A percentile compares a stretch with the other conserved stretches of the same genome.
phyloP scores from a whole-genome alignment of 345 rosid species.

The Litchi chinensis region DNA sequence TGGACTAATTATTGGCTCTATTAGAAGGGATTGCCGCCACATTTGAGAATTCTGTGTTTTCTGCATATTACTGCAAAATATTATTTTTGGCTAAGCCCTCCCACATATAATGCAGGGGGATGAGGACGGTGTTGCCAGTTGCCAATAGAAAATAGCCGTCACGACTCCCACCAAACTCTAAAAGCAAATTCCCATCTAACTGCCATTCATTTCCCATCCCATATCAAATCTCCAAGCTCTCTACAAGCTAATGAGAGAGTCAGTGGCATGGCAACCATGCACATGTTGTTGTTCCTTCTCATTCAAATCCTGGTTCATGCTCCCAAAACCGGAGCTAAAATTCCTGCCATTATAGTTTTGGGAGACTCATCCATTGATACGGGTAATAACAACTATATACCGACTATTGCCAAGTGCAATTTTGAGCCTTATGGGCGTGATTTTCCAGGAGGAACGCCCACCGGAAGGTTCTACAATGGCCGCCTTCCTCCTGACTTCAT shows the following conservation, averaged over 20 bases:
- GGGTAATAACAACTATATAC: no score
- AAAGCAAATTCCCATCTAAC: not conserved
- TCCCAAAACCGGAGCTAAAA: conserved; percentile 17
- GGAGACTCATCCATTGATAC: conserved; percentile 60
- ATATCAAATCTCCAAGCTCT: not conserved
- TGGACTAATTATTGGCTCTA: no score
- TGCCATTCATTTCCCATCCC: not conserved
- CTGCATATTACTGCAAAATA: not conserved
- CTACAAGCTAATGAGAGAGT: not conserved
- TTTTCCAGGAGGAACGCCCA: no score
- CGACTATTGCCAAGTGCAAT: conserved; percentile 47
- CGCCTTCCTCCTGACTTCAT: conserved; percentile 49
- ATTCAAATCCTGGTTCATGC: conserved; percentile 1
- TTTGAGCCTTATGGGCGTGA: conserved; percentile 61
- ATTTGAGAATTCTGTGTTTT: no score
- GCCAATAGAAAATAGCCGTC: not conserved
- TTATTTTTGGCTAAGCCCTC: no score
- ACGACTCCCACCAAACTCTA: conserved; percentile 18
- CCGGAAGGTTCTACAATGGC: conserved; percentile 57
- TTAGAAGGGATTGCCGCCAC: no score
- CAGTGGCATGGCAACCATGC: not conserved
- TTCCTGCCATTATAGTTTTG: conserved; percentile 55
- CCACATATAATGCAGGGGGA: not conserved
- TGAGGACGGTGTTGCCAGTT: not conserved
- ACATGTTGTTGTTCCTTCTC: conserved; percentile 11